Conservation (phyloP, 805 yeast species). For the Pichia paraexigua region DNA sequence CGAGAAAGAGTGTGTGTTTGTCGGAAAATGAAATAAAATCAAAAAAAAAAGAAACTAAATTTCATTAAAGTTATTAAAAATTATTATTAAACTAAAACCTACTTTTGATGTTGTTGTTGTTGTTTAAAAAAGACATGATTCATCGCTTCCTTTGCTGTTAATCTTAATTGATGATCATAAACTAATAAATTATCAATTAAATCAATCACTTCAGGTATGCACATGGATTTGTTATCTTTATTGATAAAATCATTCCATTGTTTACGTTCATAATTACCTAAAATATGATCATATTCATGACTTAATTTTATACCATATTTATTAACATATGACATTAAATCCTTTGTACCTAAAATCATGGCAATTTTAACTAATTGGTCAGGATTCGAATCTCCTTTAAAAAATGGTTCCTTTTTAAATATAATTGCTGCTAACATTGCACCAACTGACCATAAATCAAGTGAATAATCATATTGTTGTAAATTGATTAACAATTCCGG, state of each 20-base stretch:
- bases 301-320: slow-evolving; percentile 66
- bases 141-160: slow-evolving; percentile 87
- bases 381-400: slow-evolving; percentile 85
- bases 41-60: too few relatives aligned
- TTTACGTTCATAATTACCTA: slow-evolving; percentile 58
- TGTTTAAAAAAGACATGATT: slow-evolving; percentile 39
- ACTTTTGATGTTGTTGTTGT: not conserved
- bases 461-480: slow-evolving; percentile 78
- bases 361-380: slow-evolving; percentile 90
- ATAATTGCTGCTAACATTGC: slow-evolving; percentile 87
- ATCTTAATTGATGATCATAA: slow-evolving; percentile 81
- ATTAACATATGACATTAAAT: slow-evolving; percentile 52
- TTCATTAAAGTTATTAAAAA: too few relatives aligned
- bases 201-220: slow-evolving; percentile 48
- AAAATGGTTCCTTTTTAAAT: slow-evolving; percentile 84
- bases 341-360: slow-evolving; percentile 78
- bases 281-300: slow-evolving; percentile 67
- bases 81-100: too few relatives aligned
- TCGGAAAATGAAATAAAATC: too few relatives aligned
- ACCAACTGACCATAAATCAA: slow-evolving; percentile 88
- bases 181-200: slow-evolving; percentile 64
- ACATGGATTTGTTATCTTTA: slow-evolving; percentile 40
- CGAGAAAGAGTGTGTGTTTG: too few relatives aligned
- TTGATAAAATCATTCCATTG: slow-evolving; percentile 61
- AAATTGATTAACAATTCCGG: slow-evolving; percentile 82